Base-by-base conservation (phyloP, 2,329 filamentous ascomycete species). In the Aspergillus alliaceus region DNA sequence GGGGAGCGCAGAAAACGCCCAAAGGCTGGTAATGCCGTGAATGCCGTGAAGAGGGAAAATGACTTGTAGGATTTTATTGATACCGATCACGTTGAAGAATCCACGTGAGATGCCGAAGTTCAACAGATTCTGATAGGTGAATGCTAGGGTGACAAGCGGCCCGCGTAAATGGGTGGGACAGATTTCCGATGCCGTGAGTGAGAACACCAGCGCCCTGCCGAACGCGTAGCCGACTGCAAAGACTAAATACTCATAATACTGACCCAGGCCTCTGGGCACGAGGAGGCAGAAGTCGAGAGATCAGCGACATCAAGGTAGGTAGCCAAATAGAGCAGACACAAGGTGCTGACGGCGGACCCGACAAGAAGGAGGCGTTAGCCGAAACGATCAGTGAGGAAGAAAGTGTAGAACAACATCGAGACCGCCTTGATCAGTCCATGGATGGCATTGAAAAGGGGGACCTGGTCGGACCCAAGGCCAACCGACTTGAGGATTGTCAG, bases 301-400 rank as follows among this genome's bases (percentile, higher is more conserved):
- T 61, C 53, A 4, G 57, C 49, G 14, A 55, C 51, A 11, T 59
- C 64, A 2, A 65, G 58, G 35, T 63, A 67, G 24, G 49, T 57
- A 11, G 61, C 54, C 2, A 65, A 50, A 32, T 66, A 67, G 22
- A 62, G 27, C 6, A 64, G 55, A n/a, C 63, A 66, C 12, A 55
- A 20, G 1, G 57, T 37, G 34, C 65, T 65, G 15, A 59, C 60
- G 14, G 54, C 32, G 11, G 60, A 66, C n/a, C 69, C 67, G 32
- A 68, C 51, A 1, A 71, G 59, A 2, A 69, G 58, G 6, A 68
- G 69, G 9, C 65, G 62, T 18, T 67, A 62, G 24, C 68, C 69
- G 25, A 55, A 66, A 6, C 60, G 60, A 11, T 66, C 64, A 4
- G 62, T 66, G 3, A 66, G 51, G 20, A 56, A 59, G 29, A 63